Base-by-base conservation (phyloP, 495 filamentous ascomycete species). In the Acidomyces sp. region DNA sequence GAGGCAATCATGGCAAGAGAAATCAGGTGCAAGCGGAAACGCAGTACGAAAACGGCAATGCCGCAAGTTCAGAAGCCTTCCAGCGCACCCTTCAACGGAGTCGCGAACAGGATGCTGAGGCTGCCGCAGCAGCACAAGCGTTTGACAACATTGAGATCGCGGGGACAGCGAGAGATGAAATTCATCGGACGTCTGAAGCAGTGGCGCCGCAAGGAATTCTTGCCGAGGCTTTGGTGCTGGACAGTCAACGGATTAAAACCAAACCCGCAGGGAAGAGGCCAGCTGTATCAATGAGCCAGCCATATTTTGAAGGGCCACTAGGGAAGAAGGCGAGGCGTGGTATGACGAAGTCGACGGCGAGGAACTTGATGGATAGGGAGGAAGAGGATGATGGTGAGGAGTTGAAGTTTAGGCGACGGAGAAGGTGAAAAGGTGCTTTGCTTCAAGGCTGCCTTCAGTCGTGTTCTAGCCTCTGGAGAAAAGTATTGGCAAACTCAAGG, bases 401-500 rank as follows among this genome's bases (percentile, higher is more conserved):
- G 6, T 76, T 80, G 51, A 66, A 70, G 44, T 77, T 80, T 48
- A 63, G 70, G 32, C 65, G 71, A 30, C 69, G 68, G 51, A 63
- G 62, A 37, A 42, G 54, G 20, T 34, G 13, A 29, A 13, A 9
- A 9, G 9, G 26, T 29, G 31, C 7, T 34, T 18, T 18, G 31
- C 7, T 7, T 6, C 7, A 34, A 16, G 15, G 7, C 13, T 28
- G 7, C 7, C 26, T 28, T 13, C 26, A 13, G 7, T 13, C 13
- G 26, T 28, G 13, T 13, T 28, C 7, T n/a, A n/a, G n/a, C n/a
- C n/a, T n/a, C n/a, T n/a, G n/a, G n/a, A n/a, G n/a, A n/a, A n/a
- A n/a, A n/a, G n/a, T n/a, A n/a, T n/a, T n/a, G n/a, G n/a, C n/a
- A n/a, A n/a, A n/a, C n/a, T n/a, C n/a, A n/a, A n/a, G n/a, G n/a